Evolutionary conservation across 257 asterid genomes (phyloP), one percentile per base, ranked within the genome.

Genomic region (Nicotiana otophora): DNA sequence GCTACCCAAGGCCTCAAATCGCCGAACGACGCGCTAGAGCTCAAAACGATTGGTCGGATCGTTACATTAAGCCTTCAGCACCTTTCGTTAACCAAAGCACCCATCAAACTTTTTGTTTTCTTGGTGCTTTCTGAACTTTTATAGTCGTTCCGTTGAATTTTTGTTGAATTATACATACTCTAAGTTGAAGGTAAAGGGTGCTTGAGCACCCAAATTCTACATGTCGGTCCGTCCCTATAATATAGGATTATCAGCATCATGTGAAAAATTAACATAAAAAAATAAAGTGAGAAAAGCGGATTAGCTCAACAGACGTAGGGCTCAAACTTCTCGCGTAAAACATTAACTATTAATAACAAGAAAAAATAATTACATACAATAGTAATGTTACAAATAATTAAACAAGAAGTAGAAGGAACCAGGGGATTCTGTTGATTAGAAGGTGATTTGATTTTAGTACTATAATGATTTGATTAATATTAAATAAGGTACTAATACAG

Each of bases 401-500:
- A 69, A 69, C 55, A 69, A 69, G 31, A 36, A 16, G 54, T 2
- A 10, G 85, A 15, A 82, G 83, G 81, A 83, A 87, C 83, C 83
- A 82, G 65, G 84, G 87, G 89, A 85, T 86, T 83, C 26, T 86
- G 87, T 83, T 86, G 82, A 87, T 82, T 83, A 79, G 78, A 60
- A 55, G 68, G 68, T 39, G 77, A 85, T 82, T 70, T 70, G 48
- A 80, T 78, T 85, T 82, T 82, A 68, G 80, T 83, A 61, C 69
- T 60, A 69, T 60, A 26, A 68, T 77, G 86, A 85, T 89, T 84
- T 85, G 86, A 87, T 78, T 70, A 72, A 79, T 58, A 42, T 39
- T 66, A 78, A 78, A 78, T 58, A 78, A 78, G 60, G 60, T 58
- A 33, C 5, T 39, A 1, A 20, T 20, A 70, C 34, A 34, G 23